Evolutionary conservation across 495 filamentous ascomycete genomes (phyloP), one percentile per base, ranked within the genome.

Genomic region (Penicillium herquei): DNA sequence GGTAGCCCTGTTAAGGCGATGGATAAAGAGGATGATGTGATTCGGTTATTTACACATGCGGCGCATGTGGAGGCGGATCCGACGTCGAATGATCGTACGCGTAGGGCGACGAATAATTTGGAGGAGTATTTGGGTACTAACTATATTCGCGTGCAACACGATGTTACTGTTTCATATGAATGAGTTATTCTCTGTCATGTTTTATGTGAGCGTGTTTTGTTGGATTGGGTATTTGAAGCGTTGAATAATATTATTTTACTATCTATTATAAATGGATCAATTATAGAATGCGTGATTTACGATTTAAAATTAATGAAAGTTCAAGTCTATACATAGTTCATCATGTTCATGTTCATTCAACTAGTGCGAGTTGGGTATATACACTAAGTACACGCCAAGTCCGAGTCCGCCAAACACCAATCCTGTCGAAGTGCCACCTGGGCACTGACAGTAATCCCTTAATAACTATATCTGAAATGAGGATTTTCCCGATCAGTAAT

Each of bases 401-500:
- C 4, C 21, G 21, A 26, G 21, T 26, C 4, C 4, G 4, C 4
- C 21, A 4, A 26, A 4, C 2, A 26, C 21, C 21, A 26, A 26
- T 26, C 21, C 21, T n/a, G n/a, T n/a, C n/a, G n/a, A n/a, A n/a
- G n/a, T n/a, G n/a, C n/a, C n/a, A n/a, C n/a, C n/a, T n/a, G n/a
- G n/a, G n/a, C n/a, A n/a, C n/a, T n/a, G n/a, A n/a, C 21, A 26
- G 21, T 26, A 4, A 26, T 1, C 4, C 4, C 21, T 51, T 47
- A 54, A 33, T 57, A 55, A 40, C 6, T 48, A 34, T 77, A 78
- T 42, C 70, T 64, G 58, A 78, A 76, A 37, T 72, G 60, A 13
- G 70, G 57, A 55, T 78, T 76, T 57, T 74, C 64, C 40, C 67
- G 67, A 52, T 79, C 76, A 7, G 76, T 79, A 7, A 74, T 60